Conservation (phyloP, 768 basidiomycete genomes). For the button mushroom (Agaricus bisporus) region DNA sequence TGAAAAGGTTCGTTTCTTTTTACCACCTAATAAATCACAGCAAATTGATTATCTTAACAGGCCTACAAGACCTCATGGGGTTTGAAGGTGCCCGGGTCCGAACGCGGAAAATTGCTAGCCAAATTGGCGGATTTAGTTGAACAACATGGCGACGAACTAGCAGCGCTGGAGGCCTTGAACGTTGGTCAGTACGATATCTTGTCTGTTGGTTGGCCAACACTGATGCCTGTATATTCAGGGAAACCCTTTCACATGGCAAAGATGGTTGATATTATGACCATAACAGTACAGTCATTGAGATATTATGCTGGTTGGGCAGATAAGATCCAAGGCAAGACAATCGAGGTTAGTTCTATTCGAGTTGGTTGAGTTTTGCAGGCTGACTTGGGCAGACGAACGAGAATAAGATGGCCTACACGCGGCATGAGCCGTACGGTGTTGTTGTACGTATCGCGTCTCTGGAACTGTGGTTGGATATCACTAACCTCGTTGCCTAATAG, state of each 20-base stretch:
- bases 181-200: slow-evolving; percentile 36
- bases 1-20: slow-evolving; percentile 45
- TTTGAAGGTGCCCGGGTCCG: slow-evolving; percentile 43
- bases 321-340: too few species aligned
- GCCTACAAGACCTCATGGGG: slow-evolving; percentile 63
- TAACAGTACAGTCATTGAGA: slow-evolving; percentile 43
- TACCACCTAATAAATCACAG: too few species aligned
- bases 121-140: slow-evolving; percentile 66
- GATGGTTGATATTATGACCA: slow-evolving; percentile 42
- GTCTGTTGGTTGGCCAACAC: background rate
- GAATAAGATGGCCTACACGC: too few species aligned
- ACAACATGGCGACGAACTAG: slow-evolving; percentile 51
- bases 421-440: slow-evolving; percentile 58
- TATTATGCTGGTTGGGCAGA: too few species aligned
- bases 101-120: slow-evolving; percentile 51
- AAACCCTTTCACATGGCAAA: slow-evolving; percentile 49
- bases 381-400: too few species aligned
- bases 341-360: too few species aligned
- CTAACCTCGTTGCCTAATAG: slow-evolving; percentile 20
- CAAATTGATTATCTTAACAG: slow-evolving; percentile 1
- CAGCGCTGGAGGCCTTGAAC: slow-evolving; percentile 70
- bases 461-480: background rate
- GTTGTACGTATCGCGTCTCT: slow-evolving; percentile 20
- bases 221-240: slow-evolving; percentile 23
- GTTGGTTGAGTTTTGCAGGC: too few species aligned